These are phyloP conservation scores for Cryptococcus wingfieldii DNA, from an alignment of 1,284 basidiomycete genomes.

Conservation along the genomic window DNA sequence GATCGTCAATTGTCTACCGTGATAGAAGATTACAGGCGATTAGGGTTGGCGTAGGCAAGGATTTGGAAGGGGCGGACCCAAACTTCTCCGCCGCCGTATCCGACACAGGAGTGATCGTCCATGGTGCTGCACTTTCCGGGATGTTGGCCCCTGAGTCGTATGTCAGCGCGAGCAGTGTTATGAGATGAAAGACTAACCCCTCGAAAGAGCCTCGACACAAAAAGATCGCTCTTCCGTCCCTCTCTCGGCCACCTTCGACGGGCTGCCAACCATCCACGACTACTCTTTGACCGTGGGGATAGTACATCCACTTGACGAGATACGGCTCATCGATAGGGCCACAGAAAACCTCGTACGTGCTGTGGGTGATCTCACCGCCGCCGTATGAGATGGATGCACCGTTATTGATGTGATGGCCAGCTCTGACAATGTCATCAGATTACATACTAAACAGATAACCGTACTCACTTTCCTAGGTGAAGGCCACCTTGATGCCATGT, in stretches of 20 bases:
- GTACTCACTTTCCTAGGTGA: conserved; percentile 45
- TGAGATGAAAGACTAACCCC: conserved; percentile 21
- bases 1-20: too few relatives aligned
- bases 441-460: neutral
- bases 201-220: conserved; percentile 40
- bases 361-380: conserved; percentile 35
- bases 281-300: conserved; percentile 31
- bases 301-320: conserved; percentile 42
- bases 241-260: conserved; percentile 45
- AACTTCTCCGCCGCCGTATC: conserved; percentile 43
- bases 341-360: conserved; percentile 45
- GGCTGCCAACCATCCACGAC: conserved; percentile 38
- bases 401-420: conserved; percentile 35
- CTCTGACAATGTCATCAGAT: conserved; percentile 12
- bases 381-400: conserved; percentile 40
- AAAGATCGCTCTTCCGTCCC: conserved; percentile 33
- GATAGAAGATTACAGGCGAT: conserved; percentile 7
- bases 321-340: conserved; percentile 31
- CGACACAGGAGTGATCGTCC: conserved; percentile 45
- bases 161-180: neutral
- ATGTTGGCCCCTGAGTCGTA: conserved; percentile 30
- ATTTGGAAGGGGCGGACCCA: conserved; percentile 45
- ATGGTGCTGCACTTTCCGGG: conserved; percentile 36
- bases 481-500: conserved; percentile 43
- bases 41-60: conserved; percentile 29